Base-by-base conservation (phyloP, 805 yeast genomes). In the Saccharomyces jurei region DNA sequence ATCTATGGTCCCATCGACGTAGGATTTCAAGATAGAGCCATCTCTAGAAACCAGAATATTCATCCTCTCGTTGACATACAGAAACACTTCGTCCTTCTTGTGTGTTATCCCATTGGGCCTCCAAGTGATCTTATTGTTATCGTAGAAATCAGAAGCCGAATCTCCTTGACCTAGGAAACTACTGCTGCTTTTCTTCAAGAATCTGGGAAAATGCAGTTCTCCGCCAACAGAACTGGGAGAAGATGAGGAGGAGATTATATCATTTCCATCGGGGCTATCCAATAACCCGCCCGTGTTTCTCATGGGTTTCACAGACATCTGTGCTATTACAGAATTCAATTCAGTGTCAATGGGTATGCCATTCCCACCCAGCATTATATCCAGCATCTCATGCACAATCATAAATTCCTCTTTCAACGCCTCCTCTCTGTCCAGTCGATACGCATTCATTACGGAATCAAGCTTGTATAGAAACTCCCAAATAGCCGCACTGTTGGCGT, bases 401-500 rank as follows among this genome's bases (percentile, higher is more conserved):
- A 81, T 73, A 67, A 91, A 87, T 63, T 88, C 83, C 57, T 82
- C 81, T 62, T 79, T 80, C 51, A 92, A 71, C 13, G 77, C 70
- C 10, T 70, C 71, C 58, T 83, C 89, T 52, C 63, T 63, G 21
- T 60, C 60, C 4, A 69, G 52, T 26, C 60, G 63, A 58, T 77
- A 78, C 21, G 71, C 71, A 51, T 75, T 71, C 52, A 89, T 71
- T 1, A 89, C 64, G 5, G 73, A 69, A 52, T 81, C 79, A 26
- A 92, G 72, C 55, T 80, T 79, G 71, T 82, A 82, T 25, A 92
- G 71, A 63, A 86, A 88, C 72, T 92, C 97, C 65, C 90, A 81
- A 1, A 91, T 80, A 3, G 82, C 69, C 0, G 90, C 81, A 32
- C 91, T 90, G 66, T 92, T 97, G 41, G 85, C 88, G 66, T 92